Conservation (phyloP, 1,139 yeast genomes). For the Casaregolazyma lundiana region DNA sequence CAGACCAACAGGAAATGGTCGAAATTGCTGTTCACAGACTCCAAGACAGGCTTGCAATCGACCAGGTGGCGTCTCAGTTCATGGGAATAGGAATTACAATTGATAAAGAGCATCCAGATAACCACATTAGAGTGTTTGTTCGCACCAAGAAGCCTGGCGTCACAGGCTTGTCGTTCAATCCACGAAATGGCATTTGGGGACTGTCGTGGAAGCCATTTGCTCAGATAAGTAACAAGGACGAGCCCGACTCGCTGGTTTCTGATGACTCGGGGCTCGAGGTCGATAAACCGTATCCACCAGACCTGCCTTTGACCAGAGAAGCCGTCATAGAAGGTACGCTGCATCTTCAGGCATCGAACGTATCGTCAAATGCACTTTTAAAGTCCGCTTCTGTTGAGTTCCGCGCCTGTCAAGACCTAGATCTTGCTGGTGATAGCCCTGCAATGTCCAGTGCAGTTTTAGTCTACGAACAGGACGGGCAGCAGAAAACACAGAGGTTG, state of each 20-base stretch:
- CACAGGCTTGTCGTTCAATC: slow-evolving; percentile 6
- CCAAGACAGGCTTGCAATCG: slow-evolving; percentile 21
- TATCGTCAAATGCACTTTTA: slow-evolving; percentile 6
- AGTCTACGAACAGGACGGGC: slow-evolving; percentile 10
- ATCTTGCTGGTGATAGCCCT: slow-evolving; percentile 21
- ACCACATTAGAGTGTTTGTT: slow-evolving; percentile 13
- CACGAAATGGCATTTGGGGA: slow-evolving; percentile 3
- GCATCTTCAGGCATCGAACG: slow-evolving; percentile 9
- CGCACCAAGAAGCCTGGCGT: slow-evolving; percentile 19
- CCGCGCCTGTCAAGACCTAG: slow-evolving; percentile 19
- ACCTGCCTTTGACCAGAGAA: slow-evolving; percentile 11
- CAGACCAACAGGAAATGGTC: slow-evolving; percentile 18
- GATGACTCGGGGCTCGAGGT: slow-evolving; percentile 10
- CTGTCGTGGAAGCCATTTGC: slow-evolving; percentile 11
- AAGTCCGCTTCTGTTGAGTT: slow-evolving; percentile 18
- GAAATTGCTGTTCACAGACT: slow-evolving; percentile 16
- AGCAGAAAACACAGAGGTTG: slow-evolving; percentile 12
- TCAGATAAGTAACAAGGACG: slow-evolving; percentile 17
- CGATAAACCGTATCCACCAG: slow-evolving; percentile 13
- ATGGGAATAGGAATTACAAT: slow-evolving; percentile 20
- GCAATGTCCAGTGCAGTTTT: slow-evolving; percentile 15
- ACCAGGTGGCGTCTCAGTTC: slow-evolving; percentile 20
- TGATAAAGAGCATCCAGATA: slow-evolving; percentile 12
- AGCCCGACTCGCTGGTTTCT: slow-evolving; percentile 18
- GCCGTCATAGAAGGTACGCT: slow-evolving; percentile 23